Conservation (phyloP, 805 yeast genomes). For the Kurtzmaniella fragi region DNA sequence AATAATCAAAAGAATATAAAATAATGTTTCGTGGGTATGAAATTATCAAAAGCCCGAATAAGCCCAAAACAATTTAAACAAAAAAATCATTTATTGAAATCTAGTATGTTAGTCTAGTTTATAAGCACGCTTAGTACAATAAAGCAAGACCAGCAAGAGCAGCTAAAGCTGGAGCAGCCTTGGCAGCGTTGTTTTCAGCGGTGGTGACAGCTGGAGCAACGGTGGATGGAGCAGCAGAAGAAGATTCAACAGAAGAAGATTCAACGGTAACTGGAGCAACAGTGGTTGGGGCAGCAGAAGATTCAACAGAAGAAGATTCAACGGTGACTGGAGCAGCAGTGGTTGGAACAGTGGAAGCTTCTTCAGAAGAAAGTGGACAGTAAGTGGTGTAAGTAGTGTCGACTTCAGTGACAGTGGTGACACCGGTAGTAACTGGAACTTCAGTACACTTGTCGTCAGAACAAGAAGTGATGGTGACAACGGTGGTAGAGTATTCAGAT, state of each 20-base stretch:
- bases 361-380: slow-evolving; percentile 13
- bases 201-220: slow-evolving; percentile 9
- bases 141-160: slow-evolving; percentile 19
- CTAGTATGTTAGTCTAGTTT: not conserved
- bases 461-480: slow-evolving; percentile 24
- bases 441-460: slow-evolving; percentile 19
- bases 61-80: not conserved
- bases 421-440: slow-evolving; percentile 19
- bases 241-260: slow-evolving; percentile 8
- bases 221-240: slow-evolving; percentile 6
- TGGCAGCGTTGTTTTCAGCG: slow-evolving; percentile 7
- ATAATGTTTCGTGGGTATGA: not conserved
- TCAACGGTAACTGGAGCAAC: slow-evolving; percentile 6
- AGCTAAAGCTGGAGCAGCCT: slow-evolving; percentile 12
- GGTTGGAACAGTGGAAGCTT: slow-evolving; percentile 5
- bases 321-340: slow-evolving; percentile 8
- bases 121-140: slow-evolving; percentile 7
- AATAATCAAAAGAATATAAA: not conserved
- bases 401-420: slow-evolving; percentile 16
- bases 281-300: slow-evolving; percentile 9
- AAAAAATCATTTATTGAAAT: not conserved
- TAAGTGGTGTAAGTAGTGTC: slow-evolving; percentile 18
- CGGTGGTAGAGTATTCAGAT: slow-evolving; percentile 15
- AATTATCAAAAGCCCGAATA: not conserved
- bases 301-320: too few relatives aligned